phyloP scores from a whole-genome alignment of 805 yeast species.

The Schizosaccharomyces octosporus region DNA sequence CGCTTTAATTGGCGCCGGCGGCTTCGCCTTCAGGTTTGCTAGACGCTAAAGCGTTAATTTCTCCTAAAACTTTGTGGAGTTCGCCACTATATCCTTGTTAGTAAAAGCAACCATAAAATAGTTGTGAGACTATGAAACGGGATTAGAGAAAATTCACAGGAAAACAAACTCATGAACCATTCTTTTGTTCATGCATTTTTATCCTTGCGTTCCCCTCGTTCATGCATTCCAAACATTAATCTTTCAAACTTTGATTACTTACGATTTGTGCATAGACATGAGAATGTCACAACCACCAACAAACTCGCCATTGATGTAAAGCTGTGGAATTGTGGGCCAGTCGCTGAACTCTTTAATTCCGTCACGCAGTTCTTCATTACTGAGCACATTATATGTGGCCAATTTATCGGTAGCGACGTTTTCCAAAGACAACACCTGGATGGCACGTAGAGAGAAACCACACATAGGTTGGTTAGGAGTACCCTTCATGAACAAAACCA shows the following conservation, averaged over 20 bases:
- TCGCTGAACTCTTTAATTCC: constrained; percentile 87
- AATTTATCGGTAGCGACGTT: constrained; percentile 92
- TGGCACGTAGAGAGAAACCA: constrained; percentile 89
- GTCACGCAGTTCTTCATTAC: constrained; percentile 77
- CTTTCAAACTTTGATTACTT: not conserved
- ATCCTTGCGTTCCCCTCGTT: too few species aligned
- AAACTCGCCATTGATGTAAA: constrained; percentile 64
- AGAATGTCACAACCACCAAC: constrained; percentile 94
- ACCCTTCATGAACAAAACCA: constrained; percentile 93
- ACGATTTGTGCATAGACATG: constrained; percentile 54
- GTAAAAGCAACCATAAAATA: not conserved
- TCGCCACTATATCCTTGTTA: not conserved
- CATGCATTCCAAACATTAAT: not conserved
- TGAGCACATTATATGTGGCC: constrained; percentile 90
- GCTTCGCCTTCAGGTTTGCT: not conserved
- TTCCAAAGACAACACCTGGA: constrained; percentile 77
- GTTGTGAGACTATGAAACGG: not conserved
- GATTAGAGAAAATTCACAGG: not conserved
- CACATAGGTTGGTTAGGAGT: constrained; percentile 95
- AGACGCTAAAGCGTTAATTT: not conserved
- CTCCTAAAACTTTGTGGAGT: not conserved
- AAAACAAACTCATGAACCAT: too few species aligned
- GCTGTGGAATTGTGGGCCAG: constrained; percentile 98
- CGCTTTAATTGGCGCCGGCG: not conserved
- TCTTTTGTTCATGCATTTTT: too few species aligned